phyloP scores from a whole-genome alignment of 345 rosid genomes.

The Salix purpurea region DNA sequence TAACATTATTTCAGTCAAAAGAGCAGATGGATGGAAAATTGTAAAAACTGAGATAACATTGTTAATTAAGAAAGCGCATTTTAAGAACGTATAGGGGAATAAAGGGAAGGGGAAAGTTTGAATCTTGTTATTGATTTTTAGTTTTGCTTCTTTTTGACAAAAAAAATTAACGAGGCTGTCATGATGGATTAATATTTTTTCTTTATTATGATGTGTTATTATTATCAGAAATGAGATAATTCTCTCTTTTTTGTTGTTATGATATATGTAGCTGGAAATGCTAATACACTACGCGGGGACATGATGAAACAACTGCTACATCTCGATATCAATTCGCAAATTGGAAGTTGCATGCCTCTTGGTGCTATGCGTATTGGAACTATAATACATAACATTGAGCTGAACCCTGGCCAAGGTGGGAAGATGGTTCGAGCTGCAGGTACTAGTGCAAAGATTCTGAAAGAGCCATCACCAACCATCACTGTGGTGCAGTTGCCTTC shows the following conservation, averaged over 20 bases:
- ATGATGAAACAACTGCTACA: constrained; percentile 59
- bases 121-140: neutral
- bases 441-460: constrained; percentile 77
- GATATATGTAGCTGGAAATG: constrained; percentile 16
- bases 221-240: neutral
- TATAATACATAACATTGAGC: constrained; percentile 81
- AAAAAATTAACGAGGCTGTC: neutral
- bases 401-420: constrained; percentile 81
- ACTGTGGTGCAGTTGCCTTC: constrained; percentile 72
- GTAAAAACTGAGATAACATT: neutral
- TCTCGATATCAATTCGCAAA: constrained; percentile 75
- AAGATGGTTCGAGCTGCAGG: constrained; percentile 84
- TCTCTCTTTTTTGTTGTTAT: neutral
- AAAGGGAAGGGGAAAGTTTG: neutral
- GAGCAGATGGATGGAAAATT: too few species aligned
- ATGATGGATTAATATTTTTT: neutral
- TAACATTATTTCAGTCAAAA: too few species aligned
- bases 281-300: constrained; percentile 41
- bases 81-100: neutral
- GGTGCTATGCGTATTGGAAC: constrained; percentile 85
- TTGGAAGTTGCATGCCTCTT: constrained; percentile 84
- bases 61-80: neutral
- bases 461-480: constrained; percentile 55
- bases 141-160: neutral
- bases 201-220: neutral